Percentiles rank a stretch among this genome's conserved stretches.
These are phyloP conservation scores for Blastobotrys indianensis DNA, from an alignment of 1,139 yeast species.

Conservation along the genomic window DNA sequence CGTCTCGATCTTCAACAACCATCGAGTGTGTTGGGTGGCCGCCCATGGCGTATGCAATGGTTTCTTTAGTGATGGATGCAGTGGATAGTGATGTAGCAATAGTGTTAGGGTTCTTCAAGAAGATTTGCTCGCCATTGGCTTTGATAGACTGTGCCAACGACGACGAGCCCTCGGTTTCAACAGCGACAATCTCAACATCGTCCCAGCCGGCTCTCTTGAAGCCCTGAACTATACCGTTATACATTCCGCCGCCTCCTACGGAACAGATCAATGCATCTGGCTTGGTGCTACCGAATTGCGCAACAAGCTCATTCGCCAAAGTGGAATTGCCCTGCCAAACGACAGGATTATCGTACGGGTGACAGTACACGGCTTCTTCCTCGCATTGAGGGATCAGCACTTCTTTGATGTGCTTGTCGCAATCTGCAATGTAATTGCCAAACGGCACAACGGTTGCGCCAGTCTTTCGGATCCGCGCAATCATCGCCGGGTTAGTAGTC, in stretches of 20 bases:
- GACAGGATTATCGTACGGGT: conserved; percentile 60
- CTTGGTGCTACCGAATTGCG: conserved; percentile 36
- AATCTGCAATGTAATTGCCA: conserved; percentile 59
- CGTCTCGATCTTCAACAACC: conserved; percentile 51
- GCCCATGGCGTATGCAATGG: conserved; percentile 42
- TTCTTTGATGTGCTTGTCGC: conserved; percentile 48
- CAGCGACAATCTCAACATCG: conserved; percentile 47
- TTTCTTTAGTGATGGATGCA: conserved; percentile 46
- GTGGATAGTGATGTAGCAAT: conserved; percentile 62
- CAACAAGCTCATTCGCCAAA: conserved; percentile 52
- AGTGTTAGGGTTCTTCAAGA: conserved; percentile 45
- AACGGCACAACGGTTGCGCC: conserved; percentile 53
- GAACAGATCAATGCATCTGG: conserved; percentile 62
- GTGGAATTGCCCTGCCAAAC: conserved; percentile 69
- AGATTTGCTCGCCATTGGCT: conserved; percentile 35
- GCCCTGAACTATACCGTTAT: conserved; percentile 59
- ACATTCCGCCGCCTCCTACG: conserved; percentile 73
- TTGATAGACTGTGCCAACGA: conserved; percentile 47
- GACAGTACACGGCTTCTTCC: conserved; percentile 47
- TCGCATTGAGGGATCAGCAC: conserved; percentile 30
- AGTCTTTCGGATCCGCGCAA: conserved; percentile 39
- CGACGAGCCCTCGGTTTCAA: conserved; percentile 66
- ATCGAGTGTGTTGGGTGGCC: conserved; percentile 40
- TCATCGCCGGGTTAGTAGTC: conserved; percentile 41
- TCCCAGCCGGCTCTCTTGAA: conserved; percentile 39